Percentiles rank a stretch among this genome's conserved stretches.
Conservation (phyloP, 2,329 filamentous ascomycete species). For the Epichloe glyceriae region DNA sequence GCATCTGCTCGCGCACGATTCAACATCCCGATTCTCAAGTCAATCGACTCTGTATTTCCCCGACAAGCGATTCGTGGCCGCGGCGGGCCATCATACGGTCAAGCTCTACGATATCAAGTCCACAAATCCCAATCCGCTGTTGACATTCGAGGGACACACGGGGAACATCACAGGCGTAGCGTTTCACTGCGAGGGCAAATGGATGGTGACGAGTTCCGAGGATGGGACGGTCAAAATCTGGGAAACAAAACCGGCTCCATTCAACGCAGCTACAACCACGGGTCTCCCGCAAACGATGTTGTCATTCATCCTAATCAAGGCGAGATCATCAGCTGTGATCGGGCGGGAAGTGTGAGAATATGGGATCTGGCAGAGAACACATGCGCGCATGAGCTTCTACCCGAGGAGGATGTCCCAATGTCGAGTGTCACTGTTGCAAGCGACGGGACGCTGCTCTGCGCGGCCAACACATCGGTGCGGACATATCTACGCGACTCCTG, state of each 20-base stretch:
- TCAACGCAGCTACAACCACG: constrained; percentile 87
- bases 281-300: constrained; percentile 84
- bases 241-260: constrained; percentile 76
- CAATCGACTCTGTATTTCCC: constrained; percentile 94
- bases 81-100: constrained; percentile 66
- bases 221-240: constrained; percentile 96
- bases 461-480: constrained; percentile 75
- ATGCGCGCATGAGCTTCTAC: constrained; percentile 90
- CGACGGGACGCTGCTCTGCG: constrained; percentile 83
- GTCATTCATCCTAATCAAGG: constrained; percentile 99
- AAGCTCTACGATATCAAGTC: constrained; percentile 99
- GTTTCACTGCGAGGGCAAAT: constrained; percentile 98
- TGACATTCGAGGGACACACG: constrained; percentile 92
- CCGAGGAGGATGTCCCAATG: constrained; percentile 87
- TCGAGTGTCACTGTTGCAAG: constrained; percentile 92
- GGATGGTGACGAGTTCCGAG: constrained; percentile 98
- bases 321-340: constrained; percentile 92
- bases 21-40: constrained; percentile 97
- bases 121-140: constrained; percentile 84
- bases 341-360: constrained; percentile 80
- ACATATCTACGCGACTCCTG: too few species aligned
- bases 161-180: constrained; percentile 93
- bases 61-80: constrained; percentile 90
- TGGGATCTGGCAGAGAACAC: constrained; percentile 97
- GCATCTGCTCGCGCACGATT: constrained; percentile 95